These are phyloP conservation scores for Lodderomyces beijingensis DNA, from an alignment of 1,139 yeast species.

Conservation along the genomic window DNA sequence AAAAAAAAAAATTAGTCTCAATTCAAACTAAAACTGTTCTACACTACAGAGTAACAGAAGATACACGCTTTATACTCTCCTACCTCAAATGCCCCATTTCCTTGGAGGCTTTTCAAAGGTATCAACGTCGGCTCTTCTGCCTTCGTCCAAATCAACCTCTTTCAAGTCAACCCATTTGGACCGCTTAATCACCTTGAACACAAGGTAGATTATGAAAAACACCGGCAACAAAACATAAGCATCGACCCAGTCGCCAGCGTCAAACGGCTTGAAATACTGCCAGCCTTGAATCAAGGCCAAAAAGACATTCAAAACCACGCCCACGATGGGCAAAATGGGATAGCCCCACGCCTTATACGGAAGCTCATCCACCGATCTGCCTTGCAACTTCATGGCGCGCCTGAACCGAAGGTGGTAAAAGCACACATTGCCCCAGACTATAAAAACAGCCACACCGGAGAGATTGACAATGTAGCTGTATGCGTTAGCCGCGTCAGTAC, in stretches of 20 bases:
- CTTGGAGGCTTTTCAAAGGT: neutral
- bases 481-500: constrained; percentile 52
- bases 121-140: constrained; percentile 33
- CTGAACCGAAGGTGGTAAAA: constrained; percentile 49
- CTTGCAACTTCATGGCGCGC: constrained; percentile 43
- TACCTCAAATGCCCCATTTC: too few relatives aligned
- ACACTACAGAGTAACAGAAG: too few relatives aligned
- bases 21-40: too few relatives aligned
- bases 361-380: constrained; percentile 42
- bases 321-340: constrained; percentile 51
- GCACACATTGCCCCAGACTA: constrained; percentile 55
- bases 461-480: constrained; percentile 50
- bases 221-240: constrained; percentile 62
- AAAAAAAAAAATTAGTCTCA: too few relatives aligned
- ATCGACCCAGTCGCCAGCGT: constrained; percentile 58
- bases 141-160: constrained; percentile 46
- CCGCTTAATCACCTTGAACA: constrained; percentile 33
- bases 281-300: constrained; percentile 67
- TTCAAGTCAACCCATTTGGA: constrained; percentile 39
- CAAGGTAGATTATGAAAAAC: constrained; percentile 36
- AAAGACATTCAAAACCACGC: constrained; percentile 47
- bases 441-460: constrained; percentile 54
- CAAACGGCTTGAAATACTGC: constrained; percentile 60
- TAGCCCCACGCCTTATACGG: constrained; percentile 52
- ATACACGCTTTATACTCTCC: too few relatives aligned